phyloP scores from a whole-genome alignment of 176 grass and related monocot genomes.

The Saccharum spontaneum region DNA sequence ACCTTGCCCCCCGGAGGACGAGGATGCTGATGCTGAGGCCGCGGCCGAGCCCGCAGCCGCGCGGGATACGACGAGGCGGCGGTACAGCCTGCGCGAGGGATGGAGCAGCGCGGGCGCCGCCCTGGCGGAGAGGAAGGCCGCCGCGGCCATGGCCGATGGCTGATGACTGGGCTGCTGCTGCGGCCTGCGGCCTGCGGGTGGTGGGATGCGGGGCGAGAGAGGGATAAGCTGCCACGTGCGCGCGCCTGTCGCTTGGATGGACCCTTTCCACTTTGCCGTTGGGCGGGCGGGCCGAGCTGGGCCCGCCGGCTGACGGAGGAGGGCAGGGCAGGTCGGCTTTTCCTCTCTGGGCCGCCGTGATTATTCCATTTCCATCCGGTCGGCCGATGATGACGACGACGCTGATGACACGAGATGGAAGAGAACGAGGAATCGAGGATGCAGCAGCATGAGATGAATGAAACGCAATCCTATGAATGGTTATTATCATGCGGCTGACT shows the following conservation, averaged over 20 bases:
- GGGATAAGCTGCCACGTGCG: constrained; percentile 24
- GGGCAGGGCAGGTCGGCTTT: not conserved
- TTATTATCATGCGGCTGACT: no score
- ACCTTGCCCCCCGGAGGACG: not conserved
- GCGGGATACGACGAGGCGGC: not conserved
- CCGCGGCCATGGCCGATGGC: constrained; percentile 30
- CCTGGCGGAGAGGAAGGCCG: constrained; percentile 41
- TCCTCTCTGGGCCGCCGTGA: not conserved
- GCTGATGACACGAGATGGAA: not conserved
- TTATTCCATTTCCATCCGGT: not conserved
- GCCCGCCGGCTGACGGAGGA: not conserved
- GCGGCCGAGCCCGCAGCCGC: no score
- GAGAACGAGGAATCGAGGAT: no score
- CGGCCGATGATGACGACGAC: not conserved
- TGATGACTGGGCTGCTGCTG: not conserved
- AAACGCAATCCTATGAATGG: no score
- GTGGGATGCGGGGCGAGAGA: not conserved
- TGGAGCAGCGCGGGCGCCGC: not conserved
- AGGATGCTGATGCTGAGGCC: not conserved
- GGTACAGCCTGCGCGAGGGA: not conserved
- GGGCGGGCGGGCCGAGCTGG: not conserved
- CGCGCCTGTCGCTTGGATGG: not conserved
- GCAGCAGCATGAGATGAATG: no score
- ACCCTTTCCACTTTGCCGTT: not conserved
- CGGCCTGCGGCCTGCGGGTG: no score